Conservation (phyloP, 192 early-diverging fungal genomes). For the Obelidium mucronatum region DNA sequence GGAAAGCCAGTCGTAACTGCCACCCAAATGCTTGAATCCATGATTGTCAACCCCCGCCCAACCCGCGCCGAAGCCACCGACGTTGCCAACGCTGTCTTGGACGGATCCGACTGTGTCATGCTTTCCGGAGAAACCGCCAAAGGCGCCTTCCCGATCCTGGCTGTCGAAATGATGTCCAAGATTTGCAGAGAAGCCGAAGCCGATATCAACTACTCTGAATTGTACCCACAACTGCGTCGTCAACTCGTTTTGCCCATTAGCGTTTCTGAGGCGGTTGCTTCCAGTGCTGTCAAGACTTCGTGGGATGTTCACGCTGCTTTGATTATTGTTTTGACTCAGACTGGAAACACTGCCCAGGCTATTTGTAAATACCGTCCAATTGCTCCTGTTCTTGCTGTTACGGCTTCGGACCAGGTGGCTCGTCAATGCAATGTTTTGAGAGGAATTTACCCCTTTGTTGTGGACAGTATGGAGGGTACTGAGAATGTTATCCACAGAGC, state of each 20-base stretch:
- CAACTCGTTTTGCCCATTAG: slow-evolving; percentile 76
- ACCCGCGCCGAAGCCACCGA: slow-evolving; percentile 98
- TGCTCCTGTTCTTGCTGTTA: slow-evolving; percentile 92
- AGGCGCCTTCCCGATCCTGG: slow-evolving; percentile 88
- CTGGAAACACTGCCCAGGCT: slow-evolving; percentile 86
- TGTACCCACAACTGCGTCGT: slow-evolving; percentile 88
- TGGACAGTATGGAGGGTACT: slow-evolving; percentile 57
- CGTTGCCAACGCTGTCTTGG: slow-evolving; percentile 97
- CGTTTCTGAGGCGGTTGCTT: slow-evolving; percentile 92
- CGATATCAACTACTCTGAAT: slow-evolving; percentile 91
- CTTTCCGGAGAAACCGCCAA: slow-evolving; percentile 98
- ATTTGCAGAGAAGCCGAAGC: slow-evolving; percentile 93
- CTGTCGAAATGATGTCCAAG: slow-evolving; percentile 94
- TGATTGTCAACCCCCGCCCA: slow-evolving; percentile 89
- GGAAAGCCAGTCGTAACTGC: slow-evolving; percentile 97
- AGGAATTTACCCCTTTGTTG: slow-evolving; percentile 63
- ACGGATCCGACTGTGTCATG: slow-evolving; percentile 99
- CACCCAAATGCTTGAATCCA: slow-evolving; percentile 93
- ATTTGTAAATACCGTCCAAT: slow-evolving; percentile 95
- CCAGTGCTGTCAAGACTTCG: slow-evolving; percentile 71
- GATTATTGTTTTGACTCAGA: slow-evolving; percentile 86
- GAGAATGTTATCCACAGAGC: slow-evolving; percentile 62
- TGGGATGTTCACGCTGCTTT: slow-evolving; percentile 61
- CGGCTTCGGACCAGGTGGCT: slow-evolving; percentile 62
- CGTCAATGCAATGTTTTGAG: slow-evolving; percentile 58